phyloP scores from a whole-genome alignment of 805 yeast species.

The Zygosaccharomyces bisporus region DNA sequence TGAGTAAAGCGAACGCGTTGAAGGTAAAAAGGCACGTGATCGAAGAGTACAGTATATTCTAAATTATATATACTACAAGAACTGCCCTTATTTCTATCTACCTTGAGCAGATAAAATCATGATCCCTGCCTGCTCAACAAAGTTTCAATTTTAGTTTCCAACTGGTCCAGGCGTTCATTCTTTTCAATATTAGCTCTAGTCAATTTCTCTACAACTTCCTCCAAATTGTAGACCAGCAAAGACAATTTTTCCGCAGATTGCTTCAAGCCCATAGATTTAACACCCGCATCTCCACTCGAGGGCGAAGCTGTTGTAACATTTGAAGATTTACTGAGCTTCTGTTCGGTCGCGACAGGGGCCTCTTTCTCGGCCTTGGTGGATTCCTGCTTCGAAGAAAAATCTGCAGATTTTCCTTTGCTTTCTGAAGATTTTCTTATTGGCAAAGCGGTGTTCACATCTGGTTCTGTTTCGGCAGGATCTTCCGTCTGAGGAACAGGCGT shows the following conservation, averaged over 20 bases:
- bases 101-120: not conserved
- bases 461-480: not conserved
- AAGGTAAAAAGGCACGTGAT: not conserved
- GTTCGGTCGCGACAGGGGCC: conserved; percentile 14
- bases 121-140: conserved; percentile 39
- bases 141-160: conserved; percentile 60
- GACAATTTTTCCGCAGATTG: conserved; percentile 68
- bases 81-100: not conserved
- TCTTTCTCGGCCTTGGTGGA: conserved; percentile 7
- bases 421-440: not conserved
- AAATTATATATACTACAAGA: not conserved
- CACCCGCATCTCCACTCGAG: conserved; percentile 12
- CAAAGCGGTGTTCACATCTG: not conserved
- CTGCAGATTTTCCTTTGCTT: not conserved
- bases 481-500: conserved; percentile 6
- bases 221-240: conserved; percentile 52
- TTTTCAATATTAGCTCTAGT: conserved; percentile 55
- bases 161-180: conserved; percentile 53
- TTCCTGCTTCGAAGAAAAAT: conserved; percentile 4
- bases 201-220: conserved; percentile 50
- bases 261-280: conserved; percentile 61
- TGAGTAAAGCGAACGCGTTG: conserved; percentile 2
- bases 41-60: not conserved
- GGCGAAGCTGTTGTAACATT: not conserved
- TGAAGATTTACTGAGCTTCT: conserved; percentile 19